Evolutionary conservation across 495 filamentous ascomycete genomes (phyloP).

Genomic region (Penicillium paradoxum): DNA sequence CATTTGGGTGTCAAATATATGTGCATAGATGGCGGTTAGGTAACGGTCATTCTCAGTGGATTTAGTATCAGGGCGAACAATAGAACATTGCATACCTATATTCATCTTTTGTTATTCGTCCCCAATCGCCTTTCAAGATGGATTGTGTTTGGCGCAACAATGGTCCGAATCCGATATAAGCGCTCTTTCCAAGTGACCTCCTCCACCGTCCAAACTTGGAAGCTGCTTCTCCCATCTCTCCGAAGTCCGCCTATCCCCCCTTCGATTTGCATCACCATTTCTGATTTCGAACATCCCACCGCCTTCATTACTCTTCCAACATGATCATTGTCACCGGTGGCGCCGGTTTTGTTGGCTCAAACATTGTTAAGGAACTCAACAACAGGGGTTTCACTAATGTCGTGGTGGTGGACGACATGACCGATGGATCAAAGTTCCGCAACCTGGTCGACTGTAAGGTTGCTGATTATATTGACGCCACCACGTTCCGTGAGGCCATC

Average conservation of each 20-base stretch:
- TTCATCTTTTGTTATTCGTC: too few relatives aligned
- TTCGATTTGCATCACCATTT: neutral
- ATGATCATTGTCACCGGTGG: constrained; percentile 5
- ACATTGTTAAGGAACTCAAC: constrained; percentile 3
- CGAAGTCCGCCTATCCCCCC: neutral
- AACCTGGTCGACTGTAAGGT: constrained; percentile 1
- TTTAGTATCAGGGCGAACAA: too few relatives aligned
- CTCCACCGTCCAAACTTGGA: too few relatives aligned
- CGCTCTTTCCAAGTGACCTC: too few relatives aligned
- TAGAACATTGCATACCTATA: too few relatives aligned
- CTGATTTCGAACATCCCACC: neutral
- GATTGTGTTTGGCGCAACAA: too few relatives aligned
- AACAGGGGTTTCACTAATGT: neutral
- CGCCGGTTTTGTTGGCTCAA: neutral
- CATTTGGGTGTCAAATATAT: too few relatives aligned
- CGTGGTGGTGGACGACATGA: constrained; percentile 1
- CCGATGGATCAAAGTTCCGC: constrained; percentile 1
- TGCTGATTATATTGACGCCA: neutral
- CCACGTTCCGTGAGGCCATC: neutral
- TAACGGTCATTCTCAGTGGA: too few relatives aligned
- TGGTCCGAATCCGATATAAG: too few relatives aligned
- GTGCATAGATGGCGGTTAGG: too few relatives aligned
- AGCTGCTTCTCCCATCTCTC: too few relatives aligned
- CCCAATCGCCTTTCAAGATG: too few relatives aligned
- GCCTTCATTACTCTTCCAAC: neutral